Evolutionary conservation across 2,329 filamentous ascomycete genomes (phyloP), one percentile per base, ranked within the genome.

Genomic region (Biscogniauxia marginata): DNA sequence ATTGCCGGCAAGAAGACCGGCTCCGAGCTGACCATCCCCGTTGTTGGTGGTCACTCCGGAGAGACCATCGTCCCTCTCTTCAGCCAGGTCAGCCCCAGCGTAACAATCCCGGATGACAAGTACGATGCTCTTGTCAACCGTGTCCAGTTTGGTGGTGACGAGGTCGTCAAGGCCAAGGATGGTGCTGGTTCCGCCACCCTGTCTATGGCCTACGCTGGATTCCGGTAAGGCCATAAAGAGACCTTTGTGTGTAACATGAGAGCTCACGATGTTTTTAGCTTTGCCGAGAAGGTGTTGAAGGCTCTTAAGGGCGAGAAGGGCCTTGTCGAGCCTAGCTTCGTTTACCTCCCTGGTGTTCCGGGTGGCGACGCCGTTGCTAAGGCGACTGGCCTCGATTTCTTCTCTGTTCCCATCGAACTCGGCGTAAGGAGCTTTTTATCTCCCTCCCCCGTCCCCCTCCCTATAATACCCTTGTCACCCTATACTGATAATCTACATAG

Each of bases 21-120:
- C 58, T 84, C 88, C 70, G 89, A 93, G 75, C 84, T 92, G 65
- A 90, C 81, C 65, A 89, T 99, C 64, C 93, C 93, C 65, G 95
- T 99, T 69, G 86, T 99, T 72, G 95, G 95, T 72, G 95, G 95
- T 61, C 95, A 99, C 86, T 97, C 93, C 59, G 95, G 95, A 72
- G 92, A 93, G 82, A 99, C 95, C 69, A 99, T 99, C 71, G 93
- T 99, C 55, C 95, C 95, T 50, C 85, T 99, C 60, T 96, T 98
- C 85, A 96, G 92, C 85, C 88, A 95, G 81, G 85, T 91, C 66
- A 85, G 87, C 71, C 92, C 93, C 56, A 74, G 84, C 46, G 88
- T 95, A 70, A 82, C 84, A 60, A 95, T 98, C 63, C 91, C 93
- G 48, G 83, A 84, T 59, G 92, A 97, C 74, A 95, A 96, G 83